phyloP scores from a whole-genome alignment of 805 yeast genomes.

The Sugiyamaella boreocaroliniensis region DNA sequence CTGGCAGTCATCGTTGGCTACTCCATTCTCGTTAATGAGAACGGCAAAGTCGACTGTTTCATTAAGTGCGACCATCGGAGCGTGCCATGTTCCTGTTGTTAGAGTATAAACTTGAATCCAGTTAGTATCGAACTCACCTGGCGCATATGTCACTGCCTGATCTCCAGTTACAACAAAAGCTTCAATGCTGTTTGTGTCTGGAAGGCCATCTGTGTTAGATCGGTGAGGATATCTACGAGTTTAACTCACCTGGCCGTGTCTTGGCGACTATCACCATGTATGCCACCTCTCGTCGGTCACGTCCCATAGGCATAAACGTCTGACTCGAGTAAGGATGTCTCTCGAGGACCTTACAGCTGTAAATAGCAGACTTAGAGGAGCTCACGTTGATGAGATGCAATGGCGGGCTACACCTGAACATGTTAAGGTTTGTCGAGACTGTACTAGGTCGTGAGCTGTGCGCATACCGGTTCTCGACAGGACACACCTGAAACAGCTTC shows the following conservation, averaged over 20 bases:
- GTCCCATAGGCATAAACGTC: conserved; percentile 88
- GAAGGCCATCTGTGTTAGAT: conserved; percentile 34
- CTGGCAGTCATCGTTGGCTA: conserved; percentile 71
- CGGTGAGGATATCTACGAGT: conserved; percentile 16
- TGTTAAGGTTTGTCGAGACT: conserved; percentile 68
- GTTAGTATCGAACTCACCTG: conserved; percentile 25
- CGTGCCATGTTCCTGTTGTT: conserved; percentile 72
- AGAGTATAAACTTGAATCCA: not conserved
- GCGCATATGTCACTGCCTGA: conserved; percentile 85
- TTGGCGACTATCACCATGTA: conserved; percentile 79
- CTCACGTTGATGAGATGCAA: conserved; percentile 41
- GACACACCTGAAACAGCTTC: conserved; percentile 67
- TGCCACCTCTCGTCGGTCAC: conserved; percentile 40
- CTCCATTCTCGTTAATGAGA: conserved; percentile 78
- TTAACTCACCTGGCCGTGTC: conserved; percentile 32
- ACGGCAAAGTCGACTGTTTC: conserved; percentile 75
- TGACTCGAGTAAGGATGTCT: conserved; percentile 87
- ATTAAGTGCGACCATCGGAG: conserved; percentile 87
- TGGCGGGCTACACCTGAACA: conserved; percentile 78
- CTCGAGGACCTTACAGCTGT: conserved; percentile 66
- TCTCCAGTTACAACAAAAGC: conserved; percentile 77
- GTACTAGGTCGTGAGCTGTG: conserved; percentile 41
- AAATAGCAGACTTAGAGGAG: conserved; percentile 23
- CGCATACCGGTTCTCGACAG: conserved; percentile 48
- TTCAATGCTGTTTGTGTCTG: conserved; percentile 51